Percentiles rank a stretch among this genome's conserved stretches.
phyloP scores from a whole-genome alignment of 192 early-diverging fungal genomes.

The Linnemannia elongata region DNA sequence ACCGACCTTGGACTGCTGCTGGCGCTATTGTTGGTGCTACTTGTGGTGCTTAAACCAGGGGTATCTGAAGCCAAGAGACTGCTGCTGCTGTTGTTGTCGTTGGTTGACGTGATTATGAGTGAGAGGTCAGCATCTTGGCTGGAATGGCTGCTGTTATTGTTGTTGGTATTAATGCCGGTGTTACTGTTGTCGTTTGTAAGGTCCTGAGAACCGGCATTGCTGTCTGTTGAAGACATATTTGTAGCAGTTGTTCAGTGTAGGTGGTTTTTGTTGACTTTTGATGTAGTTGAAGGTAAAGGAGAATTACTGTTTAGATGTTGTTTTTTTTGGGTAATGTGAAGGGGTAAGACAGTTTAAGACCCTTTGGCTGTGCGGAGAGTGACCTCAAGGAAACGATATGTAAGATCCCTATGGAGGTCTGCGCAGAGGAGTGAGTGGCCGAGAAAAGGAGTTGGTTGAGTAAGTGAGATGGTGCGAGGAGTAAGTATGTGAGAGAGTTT shows the following conservation, averaged over 20 bases:
- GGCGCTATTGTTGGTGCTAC: conserved; percentile 9
- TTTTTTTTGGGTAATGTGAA: not conserved
- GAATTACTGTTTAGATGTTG: not conserved
- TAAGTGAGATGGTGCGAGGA: not conserved
- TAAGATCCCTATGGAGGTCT: too few relatives aligned
- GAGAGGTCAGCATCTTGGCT: not conserved
- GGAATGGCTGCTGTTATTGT: not conserved
- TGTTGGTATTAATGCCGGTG: not conserved
- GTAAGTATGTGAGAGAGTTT: too few relatives aligned
- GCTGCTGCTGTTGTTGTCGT: not conserved
- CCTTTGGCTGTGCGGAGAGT: too few relatives aligned
- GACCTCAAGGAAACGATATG: too few relatives aligned
- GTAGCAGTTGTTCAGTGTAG: not conserved
- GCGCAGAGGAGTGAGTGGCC: too few relatives aligned
- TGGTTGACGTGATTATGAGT: not conserved
- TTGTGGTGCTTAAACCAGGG: conserved; percentile 6
- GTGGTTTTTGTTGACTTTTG: not conserved
- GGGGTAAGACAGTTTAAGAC: not conserved
- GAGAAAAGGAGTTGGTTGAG: too few relatives aligned
- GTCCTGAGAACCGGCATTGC: not conserved
- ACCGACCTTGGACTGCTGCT: conserved; percentile 25
- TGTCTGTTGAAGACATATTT: not conserved
- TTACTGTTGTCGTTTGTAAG: not conserved
- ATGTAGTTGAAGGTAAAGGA: too few relatives aligned
- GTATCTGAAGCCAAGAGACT: conserved; percentile 13